Evolutionary conservation across 2,329 filamentous ascomycete genomes (phyloP), one percentile per base, ranked within the genome.

Genomic region (Talaromyces sp.): DNA sequence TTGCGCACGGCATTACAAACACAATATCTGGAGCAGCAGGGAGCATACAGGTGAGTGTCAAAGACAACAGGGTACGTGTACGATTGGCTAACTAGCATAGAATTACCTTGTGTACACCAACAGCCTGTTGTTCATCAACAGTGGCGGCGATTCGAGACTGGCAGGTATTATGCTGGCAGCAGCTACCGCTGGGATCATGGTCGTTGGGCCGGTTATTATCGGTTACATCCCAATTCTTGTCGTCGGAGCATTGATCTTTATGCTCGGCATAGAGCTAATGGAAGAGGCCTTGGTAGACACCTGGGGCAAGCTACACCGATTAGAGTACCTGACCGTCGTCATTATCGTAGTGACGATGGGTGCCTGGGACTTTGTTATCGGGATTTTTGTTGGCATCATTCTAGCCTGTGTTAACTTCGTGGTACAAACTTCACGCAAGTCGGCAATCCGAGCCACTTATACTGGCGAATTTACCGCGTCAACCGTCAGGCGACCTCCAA

Each of bases 61-160:
- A 17, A 48, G 53, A 17, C 6, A 50, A 13, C 35, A n/a, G 45
- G 15, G 10, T 33, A 13, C 13, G 50, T 21, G 33, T 4, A 37
- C 35, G 6, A 35, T 22, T 4, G 19, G 15, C 45, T 60, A 36
- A 62, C 53, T 39, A 31, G 48, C 28, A 36, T 82, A 95, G 74
- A 99, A 99, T 72, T 99, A 99, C 69, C 82, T 99, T 1, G 94
- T 99, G 0, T 99, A 97, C 68, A 93, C 93, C 59, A 99, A 99
- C 70, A 97, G 91, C 62, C 84, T 96, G n/a, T 85, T 99, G 58
- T 97, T 99, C 73, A 96, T 97, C 70, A 85, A 89, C 25, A 96
- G 91, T 48, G 94, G 94, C 15, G 94, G 93, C 19, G 85, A 95
- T 69, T 92, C 85, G 66, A 86, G 94, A 51, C 77, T 96, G 45